These are phyloP conservation scores for Leucosporidium yakuticum DNA, from an alignment of 768 basidiomycete species.

Conservation along the genomic window DNA sequence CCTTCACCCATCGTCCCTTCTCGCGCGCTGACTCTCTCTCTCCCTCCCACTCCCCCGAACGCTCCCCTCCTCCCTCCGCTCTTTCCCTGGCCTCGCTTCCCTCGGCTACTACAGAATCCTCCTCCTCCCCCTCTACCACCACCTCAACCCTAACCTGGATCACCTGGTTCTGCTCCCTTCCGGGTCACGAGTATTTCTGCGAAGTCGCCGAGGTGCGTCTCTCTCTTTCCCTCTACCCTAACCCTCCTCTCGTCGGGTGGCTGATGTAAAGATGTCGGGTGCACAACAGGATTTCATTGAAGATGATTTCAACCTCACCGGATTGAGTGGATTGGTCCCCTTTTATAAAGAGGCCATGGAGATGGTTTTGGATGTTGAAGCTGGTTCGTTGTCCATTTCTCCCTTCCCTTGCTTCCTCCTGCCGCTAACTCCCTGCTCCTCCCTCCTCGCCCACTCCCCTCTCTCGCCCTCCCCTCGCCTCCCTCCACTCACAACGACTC, in stretches of 20 bases:
- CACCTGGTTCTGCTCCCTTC: conserved; percentile 70
- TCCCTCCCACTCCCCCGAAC: too few relatives aligned
- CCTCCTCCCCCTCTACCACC: conserved; percentile 24
- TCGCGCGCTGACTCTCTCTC: too few relatives aligned
- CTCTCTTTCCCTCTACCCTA: background rate
- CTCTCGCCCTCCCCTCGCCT: background rate
- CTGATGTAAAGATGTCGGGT: background rate
- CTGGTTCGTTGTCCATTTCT: conserved; percentile 81
- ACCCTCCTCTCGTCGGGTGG: too few relatives aligned
- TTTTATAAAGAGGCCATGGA: conserved; percentile 99
- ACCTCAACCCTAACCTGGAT: conserved; percentile 69
- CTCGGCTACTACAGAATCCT: conserved; percentile 25
- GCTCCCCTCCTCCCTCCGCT: too few relatives aligned
- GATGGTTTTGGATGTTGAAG: conserved; percentile 98
- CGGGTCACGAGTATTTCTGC: conserved; percentile 45
- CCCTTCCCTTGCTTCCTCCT: background rate
- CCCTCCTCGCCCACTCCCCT: background rate
- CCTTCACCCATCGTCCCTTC: too few relatives aligned
- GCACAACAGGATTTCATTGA: conserved; percentile 84
- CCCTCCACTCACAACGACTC: too few relatives aligned
- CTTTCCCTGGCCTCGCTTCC: too few relatives aligned
- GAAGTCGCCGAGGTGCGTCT: conserved; percentile 34
- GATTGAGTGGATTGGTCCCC: conserved; percentile 88
- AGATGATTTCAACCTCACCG: conserved; percentile 98
- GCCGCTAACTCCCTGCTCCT: background rate